phyloP scores from a whole-genome alignment of 306 rosid species.

The Oxytropis ochrocephala region DNA sequence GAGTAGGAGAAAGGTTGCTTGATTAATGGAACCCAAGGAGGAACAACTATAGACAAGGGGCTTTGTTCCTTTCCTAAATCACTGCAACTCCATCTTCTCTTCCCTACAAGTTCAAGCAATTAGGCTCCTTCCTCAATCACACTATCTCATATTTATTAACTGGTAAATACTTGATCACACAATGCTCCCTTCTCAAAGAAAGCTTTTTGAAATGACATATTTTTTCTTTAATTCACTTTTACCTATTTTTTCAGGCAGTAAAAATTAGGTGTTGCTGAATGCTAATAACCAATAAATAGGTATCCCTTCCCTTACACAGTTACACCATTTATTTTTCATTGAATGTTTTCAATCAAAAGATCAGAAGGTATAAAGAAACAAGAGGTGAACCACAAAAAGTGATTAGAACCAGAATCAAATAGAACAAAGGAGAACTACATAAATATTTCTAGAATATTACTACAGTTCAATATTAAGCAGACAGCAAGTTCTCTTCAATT shows the following conservation, averaged over 20 bases:
- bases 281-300: neutral
- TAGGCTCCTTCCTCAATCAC: too few species aligned
- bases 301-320: neutral
- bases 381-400: neutral
- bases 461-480: neutral
- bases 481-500: constrained; percentile 10
- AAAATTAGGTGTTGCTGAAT: neutral
- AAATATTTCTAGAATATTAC: neutral
- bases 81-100: too few species aligned
- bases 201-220: too few species aligned
- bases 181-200: too few species aligned
- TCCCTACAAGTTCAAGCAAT: too few species aligned
- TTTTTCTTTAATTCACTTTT: too few species aligned
- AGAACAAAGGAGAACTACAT: neutral
- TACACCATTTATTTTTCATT: neutral
- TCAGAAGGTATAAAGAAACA: neutral
- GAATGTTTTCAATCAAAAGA: neutral
- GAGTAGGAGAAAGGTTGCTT: too few species aligned
- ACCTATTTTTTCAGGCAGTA: neutral
- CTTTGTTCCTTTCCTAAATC: too few species aligned
- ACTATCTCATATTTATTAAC: too few species aligned
- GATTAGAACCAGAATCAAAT: neutral
- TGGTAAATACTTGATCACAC: too few species aligned
- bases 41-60: too few species aligned
- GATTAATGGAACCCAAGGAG: too few species aligned